Evolutionary conservation across 148 eudicot species (phyloP).

Genomic region (Simmondsia chinensis): DNA sequence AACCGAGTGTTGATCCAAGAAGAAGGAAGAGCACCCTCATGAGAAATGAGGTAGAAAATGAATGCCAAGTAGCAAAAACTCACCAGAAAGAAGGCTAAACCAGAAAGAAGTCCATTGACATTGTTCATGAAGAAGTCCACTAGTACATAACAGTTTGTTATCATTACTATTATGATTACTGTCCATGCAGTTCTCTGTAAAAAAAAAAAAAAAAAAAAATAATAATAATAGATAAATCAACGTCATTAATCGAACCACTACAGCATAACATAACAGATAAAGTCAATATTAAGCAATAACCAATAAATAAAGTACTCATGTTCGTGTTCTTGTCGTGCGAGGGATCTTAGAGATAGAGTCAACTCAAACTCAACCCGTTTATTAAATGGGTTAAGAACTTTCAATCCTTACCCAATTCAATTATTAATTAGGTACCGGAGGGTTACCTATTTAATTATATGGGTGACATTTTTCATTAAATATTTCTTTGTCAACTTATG

Average conservation of each 20-base stretch:
- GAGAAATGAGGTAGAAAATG: slow-evolving; percentile 51
- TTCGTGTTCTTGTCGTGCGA: too few species aligned
- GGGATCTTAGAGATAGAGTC: too few species aligned
- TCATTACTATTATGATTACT: slow-evolving; percentile 60
- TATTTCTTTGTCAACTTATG: too few species aligned
- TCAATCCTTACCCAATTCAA: too few species aligned
- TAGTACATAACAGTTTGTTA: slow-evolving; percentile 67
- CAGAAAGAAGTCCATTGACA: slow-evolving; percentile 35
- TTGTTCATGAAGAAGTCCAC: slow-evolving; percentile 55
- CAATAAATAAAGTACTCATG: not conserved
- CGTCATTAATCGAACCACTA: not conserved
- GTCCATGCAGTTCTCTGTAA: slow-evolving; percentile 64
- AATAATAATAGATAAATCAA: not conserved
- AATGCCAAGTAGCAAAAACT: slow-evolving; percentile 55
- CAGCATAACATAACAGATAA: not conserved
- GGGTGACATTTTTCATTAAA: too few species aligned
- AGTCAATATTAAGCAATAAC: not conserved
- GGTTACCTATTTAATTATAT: too few species aligned
- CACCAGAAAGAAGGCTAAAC: slow-evolving; percentile 30
- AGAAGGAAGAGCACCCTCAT: slow-evolving; percentile 21
- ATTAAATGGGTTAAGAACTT: too few species aligned
- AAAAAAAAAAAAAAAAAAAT: not conserved
- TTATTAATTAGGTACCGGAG: too few species aligned
- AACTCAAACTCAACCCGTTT: too few species aligned
- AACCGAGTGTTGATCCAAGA: slow-evolving; percentile 25